A percentile compares a stretch with the other conserved stretches of the same genome.
Conservation (phyloP, 108 stramenopile genomes). For the Schizochytrium sp. region DNA sequence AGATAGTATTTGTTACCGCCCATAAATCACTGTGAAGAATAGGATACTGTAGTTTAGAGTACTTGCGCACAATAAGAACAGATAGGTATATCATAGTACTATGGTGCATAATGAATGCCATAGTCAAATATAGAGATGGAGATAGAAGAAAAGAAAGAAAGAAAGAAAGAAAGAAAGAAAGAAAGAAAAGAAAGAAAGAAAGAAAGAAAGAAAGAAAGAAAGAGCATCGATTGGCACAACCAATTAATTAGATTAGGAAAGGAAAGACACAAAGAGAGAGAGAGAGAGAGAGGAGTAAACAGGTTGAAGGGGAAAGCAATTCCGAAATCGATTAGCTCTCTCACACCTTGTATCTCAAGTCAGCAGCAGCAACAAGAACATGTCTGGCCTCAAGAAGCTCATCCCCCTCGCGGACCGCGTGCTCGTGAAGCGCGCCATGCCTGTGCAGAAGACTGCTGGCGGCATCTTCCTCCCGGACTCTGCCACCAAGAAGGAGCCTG, state of each 20-base stretch:
- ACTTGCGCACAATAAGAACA: no score
- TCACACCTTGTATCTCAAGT: not conserved
- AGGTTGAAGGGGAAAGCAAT: not conserved
- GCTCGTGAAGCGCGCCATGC: constrained; percentile 85
- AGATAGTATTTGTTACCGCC: no score
- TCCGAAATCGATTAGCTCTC: not conserved
- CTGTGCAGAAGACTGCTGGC: constrained; percentile 89
- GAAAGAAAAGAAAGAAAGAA: not conserved
- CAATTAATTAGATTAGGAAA: not conserved
- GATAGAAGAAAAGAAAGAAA: not conserved
- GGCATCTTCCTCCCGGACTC: constrained; percentile 93
- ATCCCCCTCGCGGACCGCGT: constrained; percentile 95
- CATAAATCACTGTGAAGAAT: no score
- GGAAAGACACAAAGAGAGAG: not conserved
- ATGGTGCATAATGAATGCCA: not conserved
- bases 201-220: not conserved
- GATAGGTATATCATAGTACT: no score
- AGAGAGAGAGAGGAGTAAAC: not conserved
- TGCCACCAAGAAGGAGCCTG: constrained; percentile 90
- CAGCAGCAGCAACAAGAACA: not conserved
- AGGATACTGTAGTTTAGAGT: no score
- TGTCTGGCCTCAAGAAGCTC: constrained; percentile 72
- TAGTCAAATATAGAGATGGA: constrained; percentile 4
- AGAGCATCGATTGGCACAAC: not conserved
- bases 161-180: not conserved